Evolutionary conservation across 1,284 basidiomycete genomes (phyloP).

Genomic region (Apiotrichum sp.): DNA sequence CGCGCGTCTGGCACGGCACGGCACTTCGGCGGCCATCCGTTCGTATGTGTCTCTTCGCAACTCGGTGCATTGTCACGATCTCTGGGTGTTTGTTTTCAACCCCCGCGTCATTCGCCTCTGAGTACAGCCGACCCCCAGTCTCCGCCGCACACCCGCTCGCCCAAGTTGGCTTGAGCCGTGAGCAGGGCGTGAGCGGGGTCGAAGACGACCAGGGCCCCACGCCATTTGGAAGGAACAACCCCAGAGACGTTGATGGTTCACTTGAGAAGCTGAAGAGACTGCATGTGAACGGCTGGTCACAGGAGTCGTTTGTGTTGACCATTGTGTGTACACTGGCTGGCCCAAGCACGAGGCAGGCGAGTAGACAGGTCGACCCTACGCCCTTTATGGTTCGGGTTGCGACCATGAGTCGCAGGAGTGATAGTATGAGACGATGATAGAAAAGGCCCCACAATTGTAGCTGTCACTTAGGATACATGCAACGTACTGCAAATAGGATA

Average conservation of each 20-base stretch:
- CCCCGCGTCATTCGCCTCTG: slow-evolving; percentile 2
- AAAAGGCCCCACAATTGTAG: not conserved
- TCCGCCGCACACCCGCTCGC: slow-evolving; percentile 23
- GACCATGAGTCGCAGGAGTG: slow-evolving; percentile 1
- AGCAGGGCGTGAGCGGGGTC: slow-evolving; percentile 22
- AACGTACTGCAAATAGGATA: not conserved
- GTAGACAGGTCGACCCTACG: not conserved
- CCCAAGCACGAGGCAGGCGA: not conserved
- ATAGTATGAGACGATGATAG: not conserved
- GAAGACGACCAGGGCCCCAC: slow-evolving; percentile 8
- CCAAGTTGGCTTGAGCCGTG: slow-evolving; percentile 19
- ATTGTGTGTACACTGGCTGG: not conserved
- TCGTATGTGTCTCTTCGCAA: not conserved
- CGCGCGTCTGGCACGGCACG: not conserved
- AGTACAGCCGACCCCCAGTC: slow-evolving; percentile 15
- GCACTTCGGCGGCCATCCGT: not conserved
- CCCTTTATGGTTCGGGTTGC: not conserved
- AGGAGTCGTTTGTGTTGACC: not conserved
- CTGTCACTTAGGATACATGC: not conserved
- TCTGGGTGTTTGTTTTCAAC: not conserved
- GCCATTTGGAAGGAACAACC: not conserved
- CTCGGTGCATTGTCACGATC: not conserved
- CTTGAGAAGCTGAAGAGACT: too few relatives aligned
- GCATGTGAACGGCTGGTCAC: too few relatives aligned
- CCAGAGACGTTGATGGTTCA: not conserved